Evolutionary conservation across 2,329 filamentous ascomycete species (phyloP).

Genomic region (Whalleya microplaca): DNA sequence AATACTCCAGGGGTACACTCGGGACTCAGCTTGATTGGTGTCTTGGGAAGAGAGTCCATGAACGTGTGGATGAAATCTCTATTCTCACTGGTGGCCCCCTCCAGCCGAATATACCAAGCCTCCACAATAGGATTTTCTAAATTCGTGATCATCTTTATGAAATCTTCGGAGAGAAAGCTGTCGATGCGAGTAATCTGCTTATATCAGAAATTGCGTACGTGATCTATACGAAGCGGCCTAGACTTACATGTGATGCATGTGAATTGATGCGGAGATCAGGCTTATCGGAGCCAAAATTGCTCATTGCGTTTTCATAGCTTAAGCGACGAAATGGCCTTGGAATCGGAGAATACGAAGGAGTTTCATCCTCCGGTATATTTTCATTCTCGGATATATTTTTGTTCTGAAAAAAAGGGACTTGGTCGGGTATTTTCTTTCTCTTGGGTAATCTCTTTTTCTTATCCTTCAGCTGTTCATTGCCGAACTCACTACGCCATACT

Average conservation of each 20-base stretch:
- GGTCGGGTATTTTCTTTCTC: no score
- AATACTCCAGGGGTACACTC: constrained; percentile 82
- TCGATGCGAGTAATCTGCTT: constrained; percentile 68
- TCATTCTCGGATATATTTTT: no score
- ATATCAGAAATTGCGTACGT: constrained; percentile 26
- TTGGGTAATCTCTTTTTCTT: no score
- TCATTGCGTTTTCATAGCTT: constrained; percentile 78
- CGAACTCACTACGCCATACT: background rate
- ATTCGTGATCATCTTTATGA: constrained; percentile 75
- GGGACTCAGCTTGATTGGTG: constrained; percentile 65
- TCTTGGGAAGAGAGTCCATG: constrained; percentile 65
- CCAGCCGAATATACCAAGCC: constrained; percentile 68
- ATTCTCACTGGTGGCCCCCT: constrained; percentile 49
- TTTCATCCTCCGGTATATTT: no score
- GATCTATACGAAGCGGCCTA: background rate
- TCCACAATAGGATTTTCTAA: constrained; percentile 74
- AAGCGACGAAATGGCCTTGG: background rate
- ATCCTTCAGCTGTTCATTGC: background rate
- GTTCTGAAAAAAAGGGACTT: no score
- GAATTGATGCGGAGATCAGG: constrained; percentile 76
- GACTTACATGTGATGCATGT: constrained; percentile 57
- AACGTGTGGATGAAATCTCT: constrained; percentile 58
- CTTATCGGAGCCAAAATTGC: constrained; percentile 84
- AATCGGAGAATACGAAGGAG: background rate
- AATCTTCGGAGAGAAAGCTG: constrained; percentile 62